Evolutionary conservation across 139 green algal species (phyloP), one percentile per base, ranked within the genome.

Genomic region (Micractinium sp.): DNA sequence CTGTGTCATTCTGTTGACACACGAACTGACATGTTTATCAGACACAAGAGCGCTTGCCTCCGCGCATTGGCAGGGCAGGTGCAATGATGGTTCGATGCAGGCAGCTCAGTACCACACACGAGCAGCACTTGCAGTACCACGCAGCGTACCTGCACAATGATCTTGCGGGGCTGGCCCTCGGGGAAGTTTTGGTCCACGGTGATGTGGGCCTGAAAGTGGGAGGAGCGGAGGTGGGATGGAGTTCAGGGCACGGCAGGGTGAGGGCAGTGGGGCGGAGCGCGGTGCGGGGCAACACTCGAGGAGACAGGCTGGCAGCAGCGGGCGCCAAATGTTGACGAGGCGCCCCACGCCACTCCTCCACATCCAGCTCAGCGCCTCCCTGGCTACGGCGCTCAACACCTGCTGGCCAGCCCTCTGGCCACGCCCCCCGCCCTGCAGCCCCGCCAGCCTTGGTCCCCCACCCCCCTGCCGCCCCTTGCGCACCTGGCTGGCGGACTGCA

Each of bases 401-500:
- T 23, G 20, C 63, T 31, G 63, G 63, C 63, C 69, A 25, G 14
- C 63, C 63, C 63, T 15, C 63, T 29, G 63, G 22, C 63, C 23
- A 3, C 22, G 7, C 63, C 14, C 16, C 7, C 63, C 63, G 14
- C 63, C 63, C 63, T 33, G 3, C 69, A 19, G 27, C 25, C 12
- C 69, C 36, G 69, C 69, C 69, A 3, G 2, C 69, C 36, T 71
- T 12, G 7, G 2, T 71, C 63, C n/a, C 39, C 29, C 73, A 78
- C 29, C 73, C 7, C 4, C 73, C 31, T 9, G 31, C 5, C 19
- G 29, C 19, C 83, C n/a, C n/a, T n/a, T n/a, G n/a, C n/a, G 66
- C 56, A 82, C 90, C 86, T 85, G 85, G 69, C 94, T 97, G 71
- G 94, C 95, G 23, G 94, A 93, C 95, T 99, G 97, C 93, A 99